These are phyloP conservation scores for Aspergillus egyptiacus DNA, from an alignment of 495 filamentous ascomycete species.

Conservation along the genomic window DNA sequence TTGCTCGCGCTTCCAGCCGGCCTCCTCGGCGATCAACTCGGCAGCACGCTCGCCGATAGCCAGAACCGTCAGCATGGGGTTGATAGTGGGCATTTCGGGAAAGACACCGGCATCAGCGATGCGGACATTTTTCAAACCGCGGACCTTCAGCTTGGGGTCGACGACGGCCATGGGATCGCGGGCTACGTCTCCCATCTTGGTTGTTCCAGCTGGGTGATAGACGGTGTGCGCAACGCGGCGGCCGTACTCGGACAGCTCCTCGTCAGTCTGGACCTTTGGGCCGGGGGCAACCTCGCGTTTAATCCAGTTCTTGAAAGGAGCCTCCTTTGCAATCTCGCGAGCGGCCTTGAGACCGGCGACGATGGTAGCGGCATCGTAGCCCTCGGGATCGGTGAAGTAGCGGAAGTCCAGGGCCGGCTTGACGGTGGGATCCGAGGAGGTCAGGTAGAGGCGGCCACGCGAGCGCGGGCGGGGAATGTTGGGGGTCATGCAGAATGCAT, in stretches of 20 bases:
- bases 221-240: constrained; percentile 74
- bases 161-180: constrained; percentile 62
- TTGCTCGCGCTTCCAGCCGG: constrained; percentile 53
- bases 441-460: constrained; percentile 65
- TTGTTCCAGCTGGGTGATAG: constrained; percentile 81
- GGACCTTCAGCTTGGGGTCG: constrained; percentile 50
- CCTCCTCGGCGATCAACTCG: constrained; percentile 57
- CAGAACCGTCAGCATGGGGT: constrained; percentile 64
- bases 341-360: constrained; percentile 72
- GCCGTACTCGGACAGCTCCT: constrained; percentile 68
- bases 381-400: constrained; percentile 81
- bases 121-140: constrained; percentile 52
- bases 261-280: constrained; percentile 59
- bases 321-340: constrained; percentile 60
- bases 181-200: constrained; percentile 71
- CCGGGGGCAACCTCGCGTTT: constrained; percentile 75
- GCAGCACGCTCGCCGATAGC: constrained; percentile 59
- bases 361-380: constrained; percentile 75
- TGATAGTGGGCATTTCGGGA: constrained; percentile 60
- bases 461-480: constrained; percentile 81
- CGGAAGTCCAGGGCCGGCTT: constrained; percentile 82
- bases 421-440: constrained; percentile 60
- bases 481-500: constrained; percentile 88
- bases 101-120: constrained; percentile 66
- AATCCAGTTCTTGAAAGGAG: constrained; percentile 73